Evolutionary conservation across 495 filamentous ascomycete genomes (phyloP), one percentile per base, ranked within the genome.

Genomic region (Hypoxylon fragiforme): DNA sequence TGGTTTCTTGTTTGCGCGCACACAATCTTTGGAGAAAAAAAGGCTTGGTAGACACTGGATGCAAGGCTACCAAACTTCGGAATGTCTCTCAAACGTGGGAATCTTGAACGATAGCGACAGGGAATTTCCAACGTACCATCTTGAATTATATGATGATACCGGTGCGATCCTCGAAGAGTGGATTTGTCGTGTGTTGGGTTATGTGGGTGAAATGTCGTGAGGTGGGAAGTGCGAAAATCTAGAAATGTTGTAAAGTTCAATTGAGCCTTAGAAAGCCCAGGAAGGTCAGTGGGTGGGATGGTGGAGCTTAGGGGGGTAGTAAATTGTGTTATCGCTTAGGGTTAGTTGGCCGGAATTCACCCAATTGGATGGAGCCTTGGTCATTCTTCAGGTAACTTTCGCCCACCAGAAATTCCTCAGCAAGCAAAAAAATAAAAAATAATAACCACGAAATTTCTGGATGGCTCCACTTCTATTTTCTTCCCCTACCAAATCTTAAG

Each of bases 161-260:
- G 75, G 69, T 69, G 68, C 75, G 76, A 79, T 80, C 75, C 76
- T 80, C 76, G 76, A 77, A 78, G 75, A 78, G 73, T 69, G 54
- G 9, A 37, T 38, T 21, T 39, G 35, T 48, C 8, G 7, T 42
- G 34, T 62, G 42, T 56, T 13, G 44, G 37, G 45, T 39, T 52
- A 49, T 57, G 19, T 46, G 28, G 48, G 58, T 49, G 50, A 13
- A 54, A 32, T n/a, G n/a, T n/a, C n/a, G n/a, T n/a, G n/a, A n/a
- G n/a, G n/a, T n/a, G 40, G 58, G 53, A 60, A 62, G 47, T 59
- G 54, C 46, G 60, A 56, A 60, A 64, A 48, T 57, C 44, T 44
- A 20, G 44, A 46, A 66, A 62, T 54, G 50, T 57, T 63, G 55
- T 60, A 54, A 50, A 36, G 12, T 37, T 46, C 36, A 61, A 68